Percentiles rank a stretch among this genome's conserved stretches.
Evolutionary conservation across 2,329 filamentous ascomycete species (phyloP).

Genomic region (Periconia sp.): DNA sequence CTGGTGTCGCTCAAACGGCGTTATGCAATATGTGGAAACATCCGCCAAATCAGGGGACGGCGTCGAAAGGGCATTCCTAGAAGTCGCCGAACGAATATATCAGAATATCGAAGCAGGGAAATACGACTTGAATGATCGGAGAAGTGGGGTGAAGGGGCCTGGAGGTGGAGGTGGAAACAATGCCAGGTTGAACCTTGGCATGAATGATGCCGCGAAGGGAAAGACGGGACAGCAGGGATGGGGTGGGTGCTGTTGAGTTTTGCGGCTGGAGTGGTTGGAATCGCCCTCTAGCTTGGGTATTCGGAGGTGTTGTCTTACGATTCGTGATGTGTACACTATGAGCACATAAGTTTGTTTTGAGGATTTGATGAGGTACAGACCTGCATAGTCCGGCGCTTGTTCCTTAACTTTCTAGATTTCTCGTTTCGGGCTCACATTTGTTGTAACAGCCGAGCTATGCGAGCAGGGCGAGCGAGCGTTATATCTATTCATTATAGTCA

Average conservation of each 20-base stretch:
- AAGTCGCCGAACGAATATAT: constrained; percentile 94
- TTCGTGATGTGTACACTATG: background rate
- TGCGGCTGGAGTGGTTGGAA: too few species aligned
- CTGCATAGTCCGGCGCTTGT: background rate
- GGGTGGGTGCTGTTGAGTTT: constrained; percentile 20
- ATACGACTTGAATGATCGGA: constrained; percentile 92
- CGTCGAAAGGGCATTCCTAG: constrained; percentile 90
- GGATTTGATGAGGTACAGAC: background rate
- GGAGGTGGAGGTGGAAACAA: constrained; percentile 53
- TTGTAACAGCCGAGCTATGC: background rate
- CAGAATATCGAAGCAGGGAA: constrained; percentile 94
- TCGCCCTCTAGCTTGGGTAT: too few species aligned
- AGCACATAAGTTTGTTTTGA: background rate
- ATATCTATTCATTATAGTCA: too few species aligned
- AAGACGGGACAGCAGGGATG: constrained; percentile 41
- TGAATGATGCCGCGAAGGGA: constrained; percentile 47
- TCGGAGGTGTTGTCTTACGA: too few species aligned
- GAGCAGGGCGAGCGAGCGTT: too few species aligned
- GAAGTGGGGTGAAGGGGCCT: constrained; percentile 84
- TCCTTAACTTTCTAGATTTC: background rate
- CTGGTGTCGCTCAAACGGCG: constrained; percentile 85
- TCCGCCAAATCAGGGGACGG: constrained; percentile 94
- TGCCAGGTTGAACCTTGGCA: constrained; percentile 51
- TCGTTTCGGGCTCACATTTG: background rate
- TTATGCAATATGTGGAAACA: constrained; percentile 94